Evolutionary conservation across 2,329 filamentous ascomycete species (phyloP), one percentile per base, ranked within the genome.

Genomic region (Pochonia chlamydosporia): DNA sequence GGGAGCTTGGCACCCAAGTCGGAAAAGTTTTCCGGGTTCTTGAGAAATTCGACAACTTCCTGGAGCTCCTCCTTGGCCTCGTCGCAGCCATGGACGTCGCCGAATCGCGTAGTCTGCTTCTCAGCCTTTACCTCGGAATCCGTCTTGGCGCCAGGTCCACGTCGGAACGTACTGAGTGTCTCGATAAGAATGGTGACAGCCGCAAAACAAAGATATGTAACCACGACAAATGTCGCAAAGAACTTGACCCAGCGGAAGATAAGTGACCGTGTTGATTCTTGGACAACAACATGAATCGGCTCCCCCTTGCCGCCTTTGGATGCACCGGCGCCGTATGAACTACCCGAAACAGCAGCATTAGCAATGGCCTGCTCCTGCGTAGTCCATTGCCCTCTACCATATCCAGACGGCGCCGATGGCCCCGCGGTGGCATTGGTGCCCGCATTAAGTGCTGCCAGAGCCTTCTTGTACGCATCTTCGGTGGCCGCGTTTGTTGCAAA

Each of bases 11-110:
- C 93, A 62, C 93, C 93, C 41, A 99, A 84, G 51, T 89, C 89
- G 40, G 87, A 91, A 70, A 97, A 99, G 61, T 87, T 89, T 10
- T 95, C 88, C 0, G 93, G 95, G 64, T 92, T 91, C 67, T 90
- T 87, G 56, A 99, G 71, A 59, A 99, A 99, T 59, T 99, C 93
- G 41, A 99, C 92, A 45, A 99, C 82, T 67, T 99, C 93, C 67
- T 95, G 88, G 4, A 99, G 79, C 67, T 99, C 93, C 59, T 99
- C 95, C 72, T 97, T 99, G 54, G 93, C 93, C 68, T 99, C 95
- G 54, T 97, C 91, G 56, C 92, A 97, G 44, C 93, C 93, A 63
- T 99, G 93, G 6, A 99, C 93, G 63, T 99, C 93, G 49, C 78
- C 79, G 71, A 99, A 99, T 40, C 88, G 84, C 18, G 90, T 90